Evolutionary conservation across 331 rosid species (phyloP), one percentile per base, ranked within the genome.

Genomic region (Prunus yedoensis): DNA sequence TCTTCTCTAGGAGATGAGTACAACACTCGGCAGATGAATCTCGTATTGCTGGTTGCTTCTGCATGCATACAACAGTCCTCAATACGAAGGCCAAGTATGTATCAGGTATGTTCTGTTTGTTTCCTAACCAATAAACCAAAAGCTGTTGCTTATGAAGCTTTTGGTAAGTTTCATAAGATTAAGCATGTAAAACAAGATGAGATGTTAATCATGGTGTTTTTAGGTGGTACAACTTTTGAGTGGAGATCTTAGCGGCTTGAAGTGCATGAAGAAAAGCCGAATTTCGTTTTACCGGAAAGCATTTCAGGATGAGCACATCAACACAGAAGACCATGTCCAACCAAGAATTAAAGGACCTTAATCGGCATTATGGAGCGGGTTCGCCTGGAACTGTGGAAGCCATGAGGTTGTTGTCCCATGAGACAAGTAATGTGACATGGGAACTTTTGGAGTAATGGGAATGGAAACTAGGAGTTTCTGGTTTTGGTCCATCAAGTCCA

Each of bases 51-150:
- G 80, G 89, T 87, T 47, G 97, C 97, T 68, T 89, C 96, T 66
- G 74, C 88, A 45, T 92, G 99, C 90, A 92, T 92, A 78, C 96
- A 89, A 32, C 89, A 75, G 43, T 90, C 96, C 56, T 89, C 99
- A 17, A 89, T 89, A 73, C 94, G 93, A 43, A 91, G 99, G 6
- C 99, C 99, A 27, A 82, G 88, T 68, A 88, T 89, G 80, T 83
- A 80, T 74, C 91, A 95, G 97, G 99, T 79, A 84, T 25, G 80
- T 74, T 65, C 15, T 78, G 25, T 45, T 46, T 78, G n/a, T 74
- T 49, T 73, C 18, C 65, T 38, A 38, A 38, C 43, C 64, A 65
- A 74, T 30, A 57, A 25, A 43, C 74, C 18, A 69, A 28, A 62
- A 38, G 43, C 10, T 38, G 9, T 38, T 38, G 2, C 8, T 38